Conservation (phyloP, 75 land plant genomes). For the Pseudotsuga menziesii region DNA sequence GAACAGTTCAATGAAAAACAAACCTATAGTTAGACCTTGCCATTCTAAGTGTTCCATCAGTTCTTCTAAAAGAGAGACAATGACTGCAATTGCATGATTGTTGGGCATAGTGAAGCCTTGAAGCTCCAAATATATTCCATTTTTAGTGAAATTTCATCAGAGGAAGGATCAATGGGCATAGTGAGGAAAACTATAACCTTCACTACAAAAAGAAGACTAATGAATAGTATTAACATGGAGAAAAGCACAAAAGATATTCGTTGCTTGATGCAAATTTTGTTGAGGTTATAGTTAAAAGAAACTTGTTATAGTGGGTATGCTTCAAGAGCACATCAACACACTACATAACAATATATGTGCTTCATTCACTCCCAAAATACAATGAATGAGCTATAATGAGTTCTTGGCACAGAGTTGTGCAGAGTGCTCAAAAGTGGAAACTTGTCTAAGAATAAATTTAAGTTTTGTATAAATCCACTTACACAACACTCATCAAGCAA, state of each 20-base stretch:
- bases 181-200: slow-evolving; percentile 90
- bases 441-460: background rate
- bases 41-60: slow-evolving; percentile 80
- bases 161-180: slow-evolving; percentile 78
- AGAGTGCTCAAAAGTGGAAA: too few relatives aligned
- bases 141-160: slow-evolving; percentile 58
- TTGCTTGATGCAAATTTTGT: background rate
- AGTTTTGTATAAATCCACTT: background rate
- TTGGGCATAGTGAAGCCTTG: slow-evolving; percentile 59
- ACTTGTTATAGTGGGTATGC: background rate
- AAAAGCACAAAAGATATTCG: background rate
- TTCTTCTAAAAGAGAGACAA: slow-evolving; percentile 76
- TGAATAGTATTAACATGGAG: slow-evolving; percentile 11
- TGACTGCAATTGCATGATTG: slow-evolving; percentile 61
- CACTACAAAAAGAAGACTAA: slow-evolving; percentile 39
- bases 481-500: background rate
- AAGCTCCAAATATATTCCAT: slow-evolving; percentile 75
- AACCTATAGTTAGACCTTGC: slow-evolving; percentile 24
- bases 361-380: background rate
- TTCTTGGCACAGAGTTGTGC: too few relatives aligned
- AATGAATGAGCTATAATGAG: background rate
- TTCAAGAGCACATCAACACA: background rate
- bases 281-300: background rate
- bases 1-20: background rate
- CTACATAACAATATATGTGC: background rate